These are phyloP conservation scores for Colletotrichum sp. DNA, from an alignment of 2,329 filamentous ascomycete species.

Conservation along the genomic window DNA sequence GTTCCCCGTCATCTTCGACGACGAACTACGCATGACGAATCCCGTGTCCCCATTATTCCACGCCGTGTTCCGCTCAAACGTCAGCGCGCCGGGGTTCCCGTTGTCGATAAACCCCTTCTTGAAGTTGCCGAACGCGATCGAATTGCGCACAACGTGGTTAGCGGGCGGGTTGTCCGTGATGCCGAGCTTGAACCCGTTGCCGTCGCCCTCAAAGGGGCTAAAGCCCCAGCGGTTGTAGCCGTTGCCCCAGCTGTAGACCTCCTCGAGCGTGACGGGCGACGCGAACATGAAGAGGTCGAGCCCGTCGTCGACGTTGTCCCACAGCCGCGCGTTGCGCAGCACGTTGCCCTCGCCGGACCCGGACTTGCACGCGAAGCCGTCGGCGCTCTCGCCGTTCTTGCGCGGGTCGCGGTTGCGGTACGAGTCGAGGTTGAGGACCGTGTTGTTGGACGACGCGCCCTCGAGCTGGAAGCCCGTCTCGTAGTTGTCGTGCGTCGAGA, in stretches of 20 bases:
- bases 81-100: constrained; percentile 42
- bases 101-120: constrained; percentile 52
- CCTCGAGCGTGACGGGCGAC: constrained; percentile 42
- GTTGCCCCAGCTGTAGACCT: constrained; percentile 48
- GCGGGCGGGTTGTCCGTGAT: constrained; percentile 41
- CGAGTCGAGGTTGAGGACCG: constrained; percentile 42
- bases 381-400: constrained; percentile 53
- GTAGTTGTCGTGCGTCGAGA: constrained; percentile 37
- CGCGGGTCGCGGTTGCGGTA: constrained; percentile 46
- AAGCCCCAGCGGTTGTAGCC: constrained; percentile 47
- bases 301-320: constrained; percentile 54
- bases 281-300: constrained; percentile 47
- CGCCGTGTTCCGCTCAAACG: constrained; percentile 46
- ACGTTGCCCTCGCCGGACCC: constrained; percentile 49
- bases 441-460: constrained; percentile 34
- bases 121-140: constrained; percentile 44
- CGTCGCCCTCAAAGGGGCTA: constrained; percentile 45
- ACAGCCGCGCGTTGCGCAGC: constrained; percentile 45
- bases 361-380: constrained; percentile 50
- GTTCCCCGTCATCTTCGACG: constrained; percentile 39
- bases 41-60: constrained; percentile 49
- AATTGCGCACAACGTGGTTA: constrained; percentile 46
- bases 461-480: constrained; percentile 38
- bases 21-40: constrained; percentile 40
- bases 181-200: constrained; percentile 52